Percentiles rank a stretch among this genome's conserved stretches.
These are phyloP conservation scores for Arthonia radiata DNA, from an alignment of 495 filamentous ascomycete species.

Conservation along the genomic window DNA sequence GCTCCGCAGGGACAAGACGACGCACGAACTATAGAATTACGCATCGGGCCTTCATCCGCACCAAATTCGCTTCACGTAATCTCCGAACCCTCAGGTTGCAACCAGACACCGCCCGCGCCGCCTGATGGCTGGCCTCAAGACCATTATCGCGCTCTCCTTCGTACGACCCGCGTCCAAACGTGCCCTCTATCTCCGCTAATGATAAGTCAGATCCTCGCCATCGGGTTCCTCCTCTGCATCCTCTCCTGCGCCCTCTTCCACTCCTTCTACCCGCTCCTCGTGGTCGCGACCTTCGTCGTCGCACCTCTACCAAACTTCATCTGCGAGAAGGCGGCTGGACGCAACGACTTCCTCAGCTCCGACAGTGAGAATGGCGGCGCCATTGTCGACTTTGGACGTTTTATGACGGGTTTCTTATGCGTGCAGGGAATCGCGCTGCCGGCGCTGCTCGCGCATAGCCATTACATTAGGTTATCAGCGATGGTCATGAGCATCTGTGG, in stretches of 20 bases:
- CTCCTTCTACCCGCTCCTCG: conserved; percentile 77
- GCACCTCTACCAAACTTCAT: conserved; percentile 93
- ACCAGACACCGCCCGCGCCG: too few species aligned
- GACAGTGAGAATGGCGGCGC: conserved; percentile 31
- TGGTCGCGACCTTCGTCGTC: conserved; percentile 84
- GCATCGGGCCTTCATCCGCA: background rate
- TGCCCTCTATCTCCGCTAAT: background rate
- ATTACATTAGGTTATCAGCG: conserved; percentile 52
- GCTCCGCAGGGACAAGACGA: too few species aligned
- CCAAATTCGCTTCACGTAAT: too few species aligned
- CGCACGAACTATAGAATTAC: too few species aligned
- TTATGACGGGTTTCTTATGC: conserved; percentile 90
- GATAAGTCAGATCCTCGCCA: conserved; percentile 51
- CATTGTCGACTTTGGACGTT: conserved; percentile 73
- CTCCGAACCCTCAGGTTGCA: too few species aligned
- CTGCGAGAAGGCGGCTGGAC: conserved; percentile 62
- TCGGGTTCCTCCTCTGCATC: conserved; percentile 97
- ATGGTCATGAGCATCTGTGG: conserved; percentile 91
- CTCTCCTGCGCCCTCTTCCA: conserved; percentile 86
- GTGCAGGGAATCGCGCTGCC: conserved; percentile 95
- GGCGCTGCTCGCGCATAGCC: conserved; percentile 64
- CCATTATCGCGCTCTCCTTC: conserved; percentile 96
- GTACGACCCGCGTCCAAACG: conserved; percentile 22
- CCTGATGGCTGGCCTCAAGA: conserved; percentile 87
- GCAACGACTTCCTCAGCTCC: conserved; percentile 92